Base-by-base conservation (phyloP, 805 yeast genomes). In the Maudiozyma turicensis region DNA sequence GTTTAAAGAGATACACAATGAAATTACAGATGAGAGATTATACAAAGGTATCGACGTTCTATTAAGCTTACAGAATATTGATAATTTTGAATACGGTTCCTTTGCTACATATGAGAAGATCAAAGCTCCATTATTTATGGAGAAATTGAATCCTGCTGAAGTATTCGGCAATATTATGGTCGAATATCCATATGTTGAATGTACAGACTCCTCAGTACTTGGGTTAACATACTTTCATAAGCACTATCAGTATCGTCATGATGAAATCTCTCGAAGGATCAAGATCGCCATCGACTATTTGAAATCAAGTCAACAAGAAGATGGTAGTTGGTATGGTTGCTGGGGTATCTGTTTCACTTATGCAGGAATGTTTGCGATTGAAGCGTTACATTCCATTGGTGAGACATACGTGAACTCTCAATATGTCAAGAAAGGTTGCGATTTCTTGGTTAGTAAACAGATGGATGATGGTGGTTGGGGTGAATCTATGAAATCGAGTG, bases 111-210 rank as follows among this genome's bases (percentile, higher is more conserved):
- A 93, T 66, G 99, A 93, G 62, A 74, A 72, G 47, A 91, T 87
- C 53, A 82, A 89, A 56, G 89, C 95, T 0, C 79, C 95, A 0
- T 80, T 88, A 11, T 51, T 80, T 38, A 60, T 93, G 51, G 99
- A 93, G 63, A 59, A 67, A 47, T 69, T 93, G 50, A 91, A 91
- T 57, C 98, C 99, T 0, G 99, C 99, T 1, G 99, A 93, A 64
- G 99, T 93, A 0, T 93, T 93, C 68, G 96, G 95, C 50, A 90
- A 93, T 58, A 93, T 93, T 51, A 93, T 93, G 99, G 95, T 93
- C 29, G 99, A 93, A 66, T 93, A 87, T 64, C 98, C 99, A 0
- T 93, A 93, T 61, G 97, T 95, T 20, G 99, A 93, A 66, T 93
- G 99, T 65, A 89, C 98, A 0, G 99, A 95, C 67, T 90, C 98